Base-by-base conservation (phyloP, 164 flowering plant genomes). In the Annona squamosa region DNA sequence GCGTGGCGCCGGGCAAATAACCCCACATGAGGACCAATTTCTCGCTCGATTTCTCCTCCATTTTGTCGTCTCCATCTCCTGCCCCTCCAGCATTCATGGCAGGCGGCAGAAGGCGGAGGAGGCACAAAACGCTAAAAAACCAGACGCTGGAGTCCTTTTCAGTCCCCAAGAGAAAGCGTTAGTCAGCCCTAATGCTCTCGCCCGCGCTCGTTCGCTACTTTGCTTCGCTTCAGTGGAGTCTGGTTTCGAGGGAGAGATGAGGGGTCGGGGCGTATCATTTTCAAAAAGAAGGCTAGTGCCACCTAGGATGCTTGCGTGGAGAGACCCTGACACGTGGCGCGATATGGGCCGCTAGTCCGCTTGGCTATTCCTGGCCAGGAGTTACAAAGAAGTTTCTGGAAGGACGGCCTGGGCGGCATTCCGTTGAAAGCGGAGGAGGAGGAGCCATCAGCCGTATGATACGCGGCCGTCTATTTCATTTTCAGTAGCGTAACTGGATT, bases 1-100 rank as follows among this genome's bases (percentile, higher is more conserved):
- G 91, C 70, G 84, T 62, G 46, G 95, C 97, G 72, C 98, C 98
- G 1, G 99, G 99, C 3, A 96, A 79, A 70, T 93, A 96, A 1
- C 99, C 99, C 89, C 97, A 93, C 98, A 96, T 91, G 65, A 75
- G 86, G 61, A 91, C 97, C 77, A 77, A 4, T 6, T 65, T 77
- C 78, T 84, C 83, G 61, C 68, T 65, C 46, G 4, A 81, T 19
- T 37, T 75, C 56, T 65, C 73, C 48, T 73, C 77, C 81, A 72
- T 75, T 68, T 72, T 73, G 57, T 37, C 73, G 37, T 71, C 80
- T 71, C 67, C 85, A 3, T 37, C 71, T 48, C 71, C 79, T 48
- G 13, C 68, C 19, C 67, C 78, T 56, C 64, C 81, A 37, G 63
- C 45, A 43, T 10, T 69, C 77, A 76, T 74, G 37, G 69, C 74